Percentiles rank a stretch among this genome's conserved stretches.
Conservation (phyloP, 805 yeast genomes). For the Ogataea methylovora region DNA sequence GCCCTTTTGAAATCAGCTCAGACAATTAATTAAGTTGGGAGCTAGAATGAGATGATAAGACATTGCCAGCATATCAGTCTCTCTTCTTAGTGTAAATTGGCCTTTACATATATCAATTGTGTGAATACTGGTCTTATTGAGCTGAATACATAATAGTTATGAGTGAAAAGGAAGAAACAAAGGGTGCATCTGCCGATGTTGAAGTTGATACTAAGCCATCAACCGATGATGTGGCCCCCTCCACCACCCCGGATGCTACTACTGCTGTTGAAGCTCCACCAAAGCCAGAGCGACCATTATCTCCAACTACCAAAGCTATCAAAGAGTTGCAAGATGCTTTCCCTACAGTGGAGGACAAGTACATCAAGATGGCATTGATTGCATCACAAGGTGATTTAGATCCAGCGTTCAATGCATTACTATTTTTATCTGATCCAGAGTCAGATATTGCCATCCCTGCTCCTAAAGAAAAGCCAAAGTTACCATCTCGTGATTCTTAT, state of each 20-base stretch:
- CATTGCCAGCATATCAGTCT: too few species aligned
- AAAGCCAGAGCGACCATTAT: constrained; percentile 52
- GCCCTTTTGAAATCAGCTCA: too few species aligned
- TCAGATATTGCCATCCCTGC: constrained; percentile 45
- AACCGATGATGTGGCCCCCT: not conserved
- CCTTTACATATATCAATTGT: too few species aligned
- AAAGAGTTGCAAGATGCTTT: constrained; percentile 76
- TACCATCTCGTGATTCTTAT: constrained; percentile 25
- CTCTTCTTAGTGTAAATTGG: too few species aligned
- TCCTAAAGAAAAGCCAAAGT: constrained; percentile 24
- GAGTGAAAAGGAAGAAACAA: constrained; percentile 4
- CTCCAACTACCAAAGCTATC: constrained; percentile 47
- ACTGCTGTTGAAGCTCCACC: constrained; percentile 29
- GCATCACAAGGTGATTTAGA: constrained; percentile 80
- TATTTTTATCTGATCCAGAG: constrained; percentile 70
- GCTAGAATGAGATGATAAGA: too few species aligned
- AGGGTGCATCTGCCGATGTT: not conserved
- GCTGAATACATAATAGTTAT: too few species aligned
- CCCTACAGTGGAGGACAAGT: constrained; percentile 66
- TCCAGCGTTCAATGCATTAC: constrained; percentile 81
- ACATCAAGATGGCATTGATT: constrained; percentile 70
- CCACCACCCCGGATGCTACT: not conserved
- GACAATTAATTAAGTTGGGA: too few species aligned
- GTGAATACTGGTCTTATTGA: too few species aligned
- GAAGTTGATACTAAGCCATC: constrained; percentile 1